Conservation (phyloP, 306 rosid species). For the Astragalus glycyphyllos region DNA sequence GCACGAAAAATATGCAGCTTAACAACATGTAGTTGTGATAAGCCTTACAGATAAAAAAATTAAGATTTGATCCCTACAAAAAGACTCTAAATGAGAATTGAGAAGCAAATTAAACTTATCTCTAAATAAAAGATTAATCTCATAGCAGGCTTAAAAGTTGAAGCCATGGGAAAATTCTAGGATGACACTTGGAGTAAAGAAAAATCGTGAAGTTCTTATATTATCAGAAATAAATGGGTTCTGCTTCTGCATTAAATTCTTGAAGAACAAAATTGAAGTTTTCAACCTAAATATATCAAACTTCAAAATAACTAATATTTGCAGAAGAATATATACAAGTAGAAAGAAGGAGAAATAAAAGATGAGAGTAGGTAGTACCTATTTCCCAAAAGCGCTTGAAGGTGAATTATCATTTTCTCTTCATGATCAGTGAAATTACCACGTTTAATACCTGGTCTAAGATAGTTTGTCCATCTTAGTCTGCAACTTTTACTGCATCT, state of each 20-base stretch:
- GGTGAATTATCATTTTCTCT: slow-evolving; percentile 89
- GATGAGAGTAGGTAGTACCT: slow-evolving; percentile 49
- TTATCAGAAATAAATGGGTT: background rate
- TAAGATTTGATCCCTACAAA: too few relatives aligned
- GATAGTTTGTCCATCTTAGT: slow-evolving; percentile 93
- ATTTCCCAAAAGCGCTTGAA: slow-evolving; percentile 90
- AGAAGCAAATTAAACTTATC: too few relatives aligned
- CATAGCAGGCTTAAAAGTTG: too few relatives aligned
- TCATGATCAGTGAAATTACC: slow-evolving; percentile 78
- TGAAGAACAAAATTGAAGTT: background rate
- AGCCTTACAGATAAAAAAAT: too few relatives aligned
- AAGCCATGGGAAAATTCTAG: too few relatives aligned
- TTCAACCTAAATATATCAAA: background rate
- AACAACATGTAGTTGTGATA: too few relatives aligned
- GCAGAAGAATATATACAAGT: background rate
- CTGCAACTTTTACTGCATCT: slow-evolving; percentile 97
- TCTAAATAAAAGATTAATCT: too few relatives aligned
- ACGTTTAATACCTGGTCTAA: slow-evolving; percentile 84
- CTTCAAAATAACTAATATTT: background rate
- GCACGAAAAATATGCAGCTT: too few relatives aligned
- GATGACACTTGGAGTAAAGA: too few relatives aligned
- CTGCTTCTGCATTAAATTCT: background rate
- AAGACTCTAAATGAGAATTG: too few relatives aligned
- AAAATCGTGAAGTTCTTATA: background rate
- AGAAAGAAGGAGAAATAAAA: background rate